Base-by-base conservation (phyloP, 148 eudicot species). In the Fagopyrum esculentum region DNA sequence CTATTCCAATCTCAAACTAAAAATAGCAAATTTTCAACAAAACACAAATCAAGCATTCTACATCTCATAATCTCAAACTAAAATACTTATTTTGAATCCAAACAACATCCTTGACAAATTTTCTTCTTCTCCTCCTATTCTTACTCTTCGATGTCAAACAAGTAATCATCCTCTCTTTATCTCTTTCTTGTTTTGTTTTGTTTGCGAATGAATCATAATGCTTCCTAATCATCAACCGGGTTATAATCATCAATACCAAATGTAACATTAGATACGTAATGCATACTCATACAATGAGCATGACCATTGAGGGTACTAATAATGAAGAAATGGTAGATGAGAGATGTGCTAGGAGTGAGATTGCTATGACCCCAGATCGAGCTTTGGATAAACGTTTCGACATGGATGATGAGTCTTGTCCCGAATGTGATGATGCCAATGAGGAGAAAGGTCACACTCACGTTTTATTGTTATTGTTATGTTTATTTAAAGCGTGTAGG, bases 241-340 rank as follows among this genome's bases (percentile, higher is more conserved):
- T 5, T 46, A 35, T 35, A 12, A 15, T 69, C 12, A 17, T 19
- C 29, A 16, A 45, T 44, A 45, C 4, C 5, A 71, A 43, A 71
- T 4, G 77, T 73, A 57, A 73, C 8, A 60, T 26, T 73, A 56
- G 51, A 45, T 70, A 74, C 15, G 52, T 71, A 49, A 79, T 75
- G 54, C 85, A 74, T 70, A 73, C 75, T 6, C 80, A 75, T 76
- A 29, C 79, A 3, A 76, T 44, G 13, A 86, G 89, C 56, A 54
- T 84, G 89, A 73, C 79, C 45, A 4, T 78, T 1, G 86, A 86
- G 11, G 77, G 79, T 47, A 68, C 80, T 29, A 73, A 60, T 43
- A 3, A 45, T 0, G 80, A 85, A 4, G 85, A 82, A 1, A 15
- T 75, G 69, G 59, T 60, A 2, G 85, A 80, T 44, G 87, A 84